These are phyloP conservation scores for Pezizomycotina sp. DNA, from an alignment of 2,329 filamentous ascomycete genomes.

Conservation along the genomic window DNA sequence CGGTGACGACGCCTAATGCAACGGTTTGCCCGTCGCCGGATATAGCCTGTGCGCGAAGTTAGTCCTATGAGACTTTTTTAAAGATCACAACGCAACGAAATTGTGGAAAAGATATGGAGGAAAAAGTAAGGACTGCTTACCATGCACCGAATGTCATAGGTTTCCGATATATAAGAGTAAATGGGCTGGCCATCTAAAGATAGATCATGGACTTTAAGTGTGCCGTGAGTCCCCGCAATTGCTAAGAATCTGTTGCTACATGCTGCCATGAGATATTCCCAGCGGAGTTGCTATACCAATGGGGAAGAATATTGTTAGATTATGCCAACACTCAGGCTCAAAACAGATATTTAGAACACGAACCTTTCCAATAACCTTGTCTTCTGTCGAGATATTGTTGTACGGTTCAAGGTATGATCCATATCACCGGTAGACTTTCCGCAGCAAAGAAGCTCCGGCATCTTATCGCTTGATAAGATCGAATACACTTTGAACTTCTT, in stretches of 20 bases:
- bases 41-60: slow-evolving; percentile 9
- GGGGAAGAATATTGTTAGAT: neutral
- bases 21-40: slow-evolving; percentile 16
- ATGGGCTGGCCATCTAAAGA: slow-evolving; percentile 12
- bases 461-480: slow-evolving; percentile 16
- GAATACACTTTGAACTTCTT: slow-evolving; percentile 19
- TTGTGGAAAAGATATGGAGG: too few species aligned
- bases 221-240: slow-evolving; percentile 17
- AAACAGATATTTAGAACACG: too few species aligned
- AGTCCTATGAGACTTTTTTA: slow-evolving; percentile 2
- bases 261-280: slow-evolving; percentile 15
- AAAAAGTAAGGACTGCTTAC: slow-evolving; percentile 5
- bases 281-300: slow-evolving; percentile 14
- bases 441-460: slow-evolving; percentile 12
- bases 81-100: neutral
- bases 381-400: slow-evolving; percentile 12
- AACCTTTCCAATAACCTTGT: slow-evolving; percentile 19
- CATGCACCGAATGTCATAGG: slow-evolving; percentile 19
- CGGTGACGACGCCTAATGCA: slow-evolving; percentile 15
- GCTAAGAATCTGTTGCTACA: slow-evolving; percentile 16
- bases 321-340: neutral
- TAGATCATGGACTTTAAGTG: slow-evolving; percentile 17
- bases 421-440: slow-evolving; percentile 16
- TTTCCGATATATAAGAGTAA: slow-evolving; percentile 19
- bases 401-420: slow-evolving; percentile 13